Conservation (phyloP, 106 monocot species). For the Alisma plantagoaquatica region DNA sequence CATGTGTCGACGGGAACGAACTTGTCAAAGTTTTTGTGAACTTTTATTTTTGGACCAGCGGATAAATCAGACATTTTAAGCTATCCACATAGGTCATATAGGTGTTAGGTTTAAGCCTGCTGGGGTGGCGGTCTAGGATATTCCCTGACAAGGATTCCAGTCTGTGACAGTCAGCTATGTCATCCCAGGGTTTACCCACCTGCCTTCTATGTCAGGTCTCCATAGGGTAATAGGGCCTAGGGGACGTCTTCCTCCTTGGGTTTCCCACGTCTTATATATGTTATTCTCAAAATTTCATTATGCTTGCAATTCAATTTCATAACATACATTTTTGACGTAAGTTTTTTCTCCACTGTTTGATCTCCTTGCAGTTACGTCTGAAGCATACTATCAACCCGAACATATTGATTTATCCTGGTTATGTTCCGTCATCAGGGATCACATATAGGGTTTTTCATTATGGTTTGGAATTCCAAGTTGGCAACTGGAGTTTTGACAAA, state of each 20-base stretch:
- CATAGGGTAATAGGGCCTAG: neutral
- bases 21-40: too few species aligned
- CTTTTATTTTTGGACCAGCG: too few species aligned
- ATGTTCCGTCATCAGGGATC: conserved; percentile 57
- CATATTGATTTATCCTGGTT: conserved; percentile 94
- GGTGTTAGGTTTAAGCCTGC: too few species aligned
- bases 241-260: too few species aligned
- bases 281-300: neutral
- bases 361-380: conserved; percentile 62
- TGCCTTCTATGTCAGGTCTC: neutral
- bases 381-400: conserved; percentile 58
- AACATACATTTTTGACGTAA: neutral
- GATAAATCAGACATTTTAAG: too few species aligned
- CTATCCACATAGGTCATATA: too few species aligned
- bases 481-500: conserved; percentile 98
- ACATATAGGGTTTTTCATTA: conserved; percentile 85
- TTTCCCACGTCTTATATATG: neutral
- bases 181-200: neutral
- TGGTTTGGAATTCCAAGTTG: conserved; percentile 70
- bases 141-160: neutral
- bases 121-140: too few species aligned
- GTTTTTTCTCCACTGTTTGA: neutral
- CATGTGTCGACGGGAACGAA: too few species aligned
- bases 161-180: neutral
- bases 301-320: neutral